Percentiles rank a stretch among this genome's conserved stretches.
These are phyloP conservation scores for Monilinia laxa DNA, from an alignment of 2,329 filamentous ascomycete genomes.

Conservation along the genomic window DNA sequence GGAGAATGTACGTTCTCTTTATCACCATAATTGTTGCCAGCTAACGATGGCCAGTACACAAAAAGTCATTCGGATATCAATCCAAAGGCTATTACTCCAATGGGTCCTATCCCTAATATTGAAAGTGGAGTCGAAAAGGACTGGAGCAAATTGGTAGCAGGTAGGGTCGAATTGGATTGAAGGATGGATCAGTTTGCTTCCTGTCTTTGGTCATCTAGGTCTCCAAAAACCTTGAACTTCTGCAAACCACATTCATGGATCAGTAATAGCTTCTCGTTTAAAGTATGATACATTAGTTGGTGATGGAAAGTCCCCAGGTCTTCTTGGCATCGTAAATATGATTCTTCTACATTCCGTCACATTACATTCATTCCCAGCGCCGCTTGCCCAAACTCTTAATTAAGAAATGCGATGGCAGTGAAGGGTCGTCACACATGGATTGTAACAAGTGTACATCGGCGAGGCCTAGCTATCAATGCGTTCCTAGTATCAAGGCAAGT, in stretches of 20 bases:
- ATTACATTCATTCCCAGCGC: neutral
- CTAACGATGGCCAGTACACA: slow-evolving; percentile 71
- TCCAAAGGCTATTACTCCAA: slow-evolving; percentile 71
- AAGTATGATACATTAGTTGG: neutral
- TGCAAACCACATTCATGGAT: neutral
- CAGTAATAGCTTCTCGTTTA: neutral
- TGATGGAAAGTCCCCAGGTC: neutral
- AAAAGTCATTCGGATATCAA: slow-evolving; percentile 72
- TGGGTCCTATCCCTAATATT: slow-evolving; percentile 82
- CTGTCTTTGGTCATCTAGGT: neutral
- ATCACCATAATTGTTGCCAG: neutral
- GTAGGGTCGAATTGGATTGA: slow-evolving; percentile 80
- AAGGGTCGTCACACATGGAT: neutral
- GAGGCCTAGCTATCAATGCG: neutral
- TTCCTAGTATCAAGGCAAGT: neutral
- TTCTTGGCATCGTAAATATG: neutral
- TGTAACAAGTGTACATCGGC: neutral
- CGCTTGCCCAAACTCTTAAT: neutral
- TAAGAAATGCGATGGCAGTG: neutral
- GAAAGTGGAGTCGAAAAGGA: slow-evolving; percentile 56
- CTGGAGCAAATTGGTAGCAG: slow-evolving; percentile 65
- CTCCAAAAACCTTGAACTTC: neutral
- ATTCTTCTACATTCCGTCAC: neutral
- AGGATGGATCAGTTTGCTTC: slow-evolving; percentile 56
- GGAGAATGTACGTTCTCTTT: slow-evolving; percentile 34